These are phyloP conservation scores for Saturnispora hagleri DNA, from an alignment of 805 yeast genomes.

Conservation along the genomic window DNA sequence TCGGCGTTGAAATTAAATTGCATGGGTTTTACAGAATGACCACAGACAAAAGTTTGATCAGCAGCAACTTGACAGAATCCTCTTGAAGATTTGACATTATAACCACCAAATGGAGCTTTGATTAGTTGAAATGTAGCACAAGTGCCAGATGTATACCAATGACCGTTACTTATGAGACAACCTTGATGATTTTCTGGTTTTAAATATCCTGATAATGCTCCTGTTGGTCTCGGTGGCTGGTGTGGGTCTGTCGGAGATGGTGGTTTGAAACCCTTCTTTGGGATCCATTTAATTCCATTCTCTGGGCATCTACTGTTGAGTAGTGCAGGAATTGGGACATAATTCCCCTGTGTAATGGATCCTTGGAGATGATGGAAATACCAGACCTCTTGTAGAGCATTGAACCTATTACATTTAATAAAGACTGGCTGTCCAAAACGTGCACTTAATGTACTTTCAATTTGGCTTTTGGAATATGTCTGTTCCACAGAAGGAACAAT, in stretches of 20 bases:
- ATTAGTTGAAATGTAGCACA: conserved; percentile 68
- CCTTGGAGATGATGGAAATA: conserved; percentile 74
- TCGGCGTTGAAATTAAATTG: conserved; percentile 51
- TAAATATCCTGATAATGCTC: conserved; percentile 37
- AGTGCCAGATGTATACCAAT: conserved; percentile 73
- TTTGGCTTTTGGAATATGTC: conserved; percentile 49
- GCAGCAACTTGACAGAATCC: conserved; percentile 59
- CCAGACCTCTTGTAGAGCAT: conserved; percentile 61
- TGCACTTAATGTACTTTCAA: conserved; percentile 41
- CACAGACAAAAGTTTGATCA: conserved; percentile 25
- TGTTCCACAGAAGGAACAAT: conserved; percentile 53
- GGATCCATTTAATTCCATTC: conserved; percentile 60
- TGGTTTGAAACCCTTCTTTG: conserved; percentile 37
- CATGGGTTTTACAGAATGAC: conserved; percentile 29
- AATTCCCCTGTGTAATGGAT: conserved; percentile 56
- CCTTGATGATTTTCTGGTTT: conserved; percentile 47
- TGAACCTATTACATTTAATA: conserved; percentile 48
- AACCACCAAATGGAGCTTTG: conserved; percentile 65
- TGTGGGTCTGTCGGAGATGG: conserved; percentile 25
- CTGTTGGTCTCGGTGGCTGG: conserved; percentile 24
- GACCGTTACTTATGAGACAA: conserved; percentile 78
- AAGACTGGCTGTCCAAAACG: conserved; percentile 49
- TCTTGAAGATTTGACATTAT: conserved; percentile 53
- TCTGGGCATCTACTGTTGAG: conserved; percentile 57
- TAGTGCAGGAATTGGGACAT: conserved; percentile 52